A percentile compares a stretch with the other conserved stretches of the same genome.
Evolutionary conservation across 306 rosid species (phyloP).

Genomic region (Crotalaria pallida): DNA sequence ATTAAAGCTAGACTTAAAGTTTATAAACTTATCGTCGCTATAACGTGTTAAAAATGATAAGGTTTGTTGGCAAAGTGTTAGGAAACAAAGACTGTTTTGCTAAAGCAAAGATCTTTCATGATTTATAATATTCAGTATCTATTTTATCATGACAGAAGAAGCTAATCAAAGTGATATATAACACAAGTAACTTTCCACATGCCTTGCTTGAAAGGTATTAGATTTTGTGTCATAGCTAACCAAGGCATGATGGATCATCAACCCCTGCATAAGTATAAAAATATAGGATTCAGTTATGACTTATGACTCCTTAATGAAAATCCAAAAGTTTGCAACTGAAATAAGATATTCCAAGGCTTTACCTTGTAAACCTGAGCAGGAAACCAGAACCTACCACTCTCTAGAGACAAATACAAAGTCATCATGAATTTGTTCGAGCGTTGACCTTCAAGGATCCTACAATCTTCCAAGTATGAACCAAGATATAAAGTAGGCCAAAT

Average conservation of each 20-base stretch:
- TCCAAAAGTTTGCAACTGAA: background rate
- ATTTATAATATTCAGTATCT: background rate
- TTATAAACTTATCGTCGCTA: background rate
- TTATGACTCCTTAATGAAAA: background rate
- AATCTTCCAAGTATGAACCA: constrained; percentile 28
- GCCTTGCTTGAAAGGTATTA: constrained; percentile 67
- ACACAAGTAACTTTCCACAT: background rate
- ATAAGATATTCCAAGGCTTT: background rate
- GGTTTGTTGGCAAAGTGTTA: background rate
- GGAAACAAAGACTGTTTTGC: background rate
- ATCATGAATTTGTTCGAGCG: constrained; percentile 31
- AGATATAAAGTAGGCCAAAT: constrained; percentile 33
- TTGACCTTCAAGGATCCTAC: constrained; percentile 3
- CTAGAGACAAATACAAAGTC: constrained; percentile 55
- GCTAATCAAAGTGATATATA: background rate
- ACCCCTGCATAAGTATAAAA: background rate
- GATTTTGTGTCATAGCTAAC: constrained; percentile 46
- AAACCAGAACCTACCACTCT: constrained; percentile 65
- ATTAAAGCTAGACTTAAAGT: background rate
- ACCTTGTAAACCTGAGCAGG: constrained; percentile 79
- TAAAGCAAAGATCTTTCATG: background rate
- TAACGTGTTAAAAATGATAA: background rate
- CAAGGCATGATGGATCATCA: constrained; percentile 44
- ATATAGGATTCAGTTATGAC: background rate
- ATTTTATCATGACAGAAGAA: background rate